These are phyloP conservation scores for Musa balbisiana DNA, from an alignment of 202 grass and related monocot species.

Conservation along the genomic window DNA sequence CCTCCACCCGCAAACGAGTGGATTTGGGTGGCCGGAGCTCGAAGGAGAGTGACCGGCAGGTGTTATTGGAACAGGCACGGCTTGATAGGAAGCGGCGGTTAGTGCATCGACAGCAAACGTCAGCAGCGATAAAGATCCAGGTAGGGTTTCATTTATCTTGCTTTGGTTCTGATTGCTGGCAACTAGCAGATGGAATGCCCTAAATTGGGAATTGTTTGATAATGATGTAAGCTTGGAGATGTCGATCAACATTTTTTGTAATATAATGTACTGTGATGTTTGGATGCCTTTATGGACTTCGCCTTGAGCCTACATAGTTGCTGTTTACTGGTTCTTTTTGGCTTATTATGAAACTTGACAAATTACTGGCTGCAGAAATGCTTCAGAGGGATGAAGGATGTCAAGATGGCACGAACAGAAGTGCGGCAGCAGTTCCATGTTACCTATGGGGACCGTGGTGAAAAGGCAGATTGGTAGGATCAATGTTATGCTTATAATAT, in stretches of 20 bases:
- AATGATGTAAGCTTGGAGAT: background rate
- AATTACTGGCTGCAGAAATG: conserved; percentile 95
- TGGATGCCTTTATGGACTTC: background rate
- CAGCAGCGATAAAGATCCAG: conserved; percentile 82
- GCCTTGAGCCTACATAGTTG: background rate
- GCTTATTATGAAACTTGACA: conserved; percentile 42
- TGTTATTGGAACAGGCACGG: conserved; percentile 72
- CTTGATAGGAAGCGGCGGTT: conserved; percentile 67
- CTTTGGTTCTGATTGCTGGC: background rate
- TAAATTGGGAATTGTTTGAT: too few relatives aligned
- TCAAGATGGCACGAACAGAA: conserved; percentile 45
- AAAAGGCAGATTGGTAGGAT: conserved; percentile 63
- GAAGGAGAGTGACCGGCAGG: conserved; percentile 92
- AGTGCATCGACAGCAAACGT: conserved; percentile 53
- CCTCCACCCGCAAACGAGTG: conserved; percentile 62
- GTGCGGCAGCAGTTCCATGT: conserved; percentile 52
- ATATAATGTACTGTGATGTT: background rate
- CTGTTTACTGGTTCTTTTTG: background rate
- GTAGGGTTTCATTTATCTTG: conserved; percentile 29
- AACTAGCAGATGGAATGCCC: background rate
- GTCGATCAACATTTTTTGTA: background rate
- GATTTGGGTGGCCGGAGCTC: conserved; percentile 89
- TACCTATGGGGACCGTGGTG: conserved; percentile 62
- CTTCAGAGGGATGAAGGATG: conserved; percentile 85
- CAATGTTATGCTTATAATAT: background rate